These are phyloP conservation scores for Toxoplasma gondii DNA, from an alignment of 169 alveolate genomes.

Conservation along the genomic window DNA sequence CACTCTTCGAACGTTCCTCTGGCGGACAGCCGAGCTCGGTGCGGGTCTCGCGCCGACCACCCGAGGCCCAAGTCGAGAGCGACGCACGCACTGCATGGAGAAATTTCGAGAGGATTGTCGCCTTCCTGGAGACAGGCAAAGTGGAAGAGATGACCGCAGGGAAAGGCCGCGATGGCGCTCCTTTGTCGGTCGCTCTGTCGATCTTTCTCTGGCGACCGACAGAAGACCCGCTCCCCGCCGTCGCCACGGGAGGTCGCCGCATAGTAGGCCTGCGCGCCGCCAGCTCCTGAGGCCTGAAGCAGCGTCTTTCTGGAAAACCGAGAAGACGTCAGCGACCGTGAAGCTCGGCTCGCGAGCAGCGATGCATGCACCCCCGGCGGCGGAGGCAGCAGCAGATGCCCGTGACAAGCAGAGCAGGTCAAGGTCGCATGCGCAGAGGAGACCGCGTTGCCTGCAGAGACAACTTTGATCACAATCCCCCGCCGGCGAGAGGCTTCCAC, in stretches of 20 bases:
- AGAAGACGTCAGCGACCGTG: background rate
- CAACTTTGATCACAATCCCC: background rate
- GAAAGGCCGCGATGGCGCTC: constrained; percentile 5
- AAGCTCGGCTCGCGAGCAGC: background rate
- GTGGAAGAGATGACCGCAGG: constrained; percentile 24
- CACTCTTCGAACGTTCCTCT: too few species aligned
- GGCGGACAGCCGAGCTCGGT: too few species aligned
- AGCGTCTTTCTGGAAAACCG: background rate
- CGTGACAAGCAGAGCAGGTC: background rate
- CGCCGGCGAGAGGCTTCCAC: background rate
- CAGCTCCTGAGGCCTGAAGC: background rate
- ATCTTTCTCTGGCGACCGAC: background rate
- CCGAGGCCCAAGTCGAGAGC: background rate
- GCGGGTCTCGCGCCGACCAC: too few species aligned
- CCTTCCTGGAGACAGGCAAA: background rate
- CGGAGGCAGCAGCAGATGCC: constrained; percentile 34
- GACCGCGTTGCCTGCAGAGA: background rate
- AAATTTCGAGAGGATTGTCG: background rate
- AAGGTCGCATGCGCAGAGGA: background rate
- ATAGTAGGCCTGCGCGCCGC: constrained; percentile 7
- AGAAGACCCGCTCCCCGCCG: background rate
- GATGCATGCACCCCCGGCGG: background rate
- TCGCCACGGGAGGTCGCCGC: constrained; percentile 14
- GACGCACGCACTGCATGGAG: background rate
- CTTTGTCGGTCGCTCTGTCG: background rate